Evolutionary conservation across 108 stramenopile genomes (phyloP), one percentile per base, ranked within the genome.

Genomic region (Nitzschia putrida): DNA sequence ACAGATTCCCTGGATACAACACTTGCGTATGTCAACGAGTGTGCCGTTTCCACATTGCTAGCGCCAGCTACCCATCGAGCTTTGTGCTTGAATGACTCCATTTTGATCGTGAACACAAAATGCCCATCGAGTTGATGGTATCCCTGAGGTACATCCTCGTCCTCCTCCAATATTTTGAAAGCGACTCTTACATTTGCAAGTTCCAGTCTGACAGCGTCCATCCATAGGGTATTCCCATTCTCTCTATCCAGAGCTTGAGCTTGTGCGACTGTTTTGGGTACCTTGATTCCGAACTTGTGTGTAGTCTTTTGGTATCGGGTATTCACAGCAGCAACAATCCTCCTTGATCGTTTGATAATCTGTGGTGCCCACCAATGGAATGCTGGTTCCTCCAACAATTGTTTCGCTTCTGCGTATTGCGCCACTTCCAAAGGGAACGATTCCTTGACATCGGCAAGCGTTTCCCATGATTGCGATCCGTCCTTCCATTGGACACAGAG

Each of bases 281-380:
- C n/a, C 54, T 76, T 43, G 13, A 89, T 58, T 0, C 85, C 85
- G 73, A 66, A 87, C n/a, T n/a, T n/a, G n/a, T n/a, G n/a, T n/a
- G n/a, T n/a, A n/a, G n/a, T n/a, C n/a, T n/a, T n/a, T n/a, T 55
- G 42, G 42, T 59, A 66, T 13, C 71, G 4, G 7, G 40, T 41
- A 10, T 53, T 66, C 1, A 76, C 57, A 24, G 34, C 51, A 14
- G 25, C 26, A 8, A 80, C 55, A 16, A 82, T 80, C 7, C 42
- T n/a, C n/a, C n/a, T n/a, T n/a, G n/a, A n/a, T n/a, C n/a, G n/a
- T n/a, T n/a, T n/a, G n/a, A 82, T 12, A 0, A 60, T 53, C 14
- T 74, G 50, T 3, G 61, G 71, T 23, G 74, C 78, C 85, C 85
- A 86, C 85, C 85, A 86, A 0, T 12, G 26, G 29, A 85, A 85